Base-by-base conservation (phyloP, 441 rosid genomes). In the Viola pubescens region DNA sequence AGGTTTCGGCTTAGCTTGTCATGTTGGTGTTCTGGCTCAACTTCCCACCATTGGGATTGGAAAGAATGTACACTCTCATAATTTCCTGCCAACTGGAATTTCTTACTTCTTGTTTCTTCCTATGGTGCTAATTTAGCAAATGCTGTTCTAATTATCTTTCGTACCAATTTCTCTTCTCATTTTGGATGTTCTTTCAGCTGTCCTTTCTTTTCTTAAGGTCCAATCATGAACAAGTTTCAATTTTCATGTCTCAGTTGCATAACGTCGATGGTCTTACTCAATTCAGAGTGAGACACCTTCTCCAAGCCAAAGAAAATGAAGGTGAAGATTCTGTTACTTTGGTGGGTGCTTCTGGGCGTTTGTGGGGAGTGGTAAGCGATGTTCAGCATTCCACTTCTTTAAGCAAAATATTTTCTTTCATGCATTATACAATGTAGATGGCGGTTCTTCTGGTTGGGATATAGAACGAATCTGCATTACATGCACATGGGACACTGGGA, bases 1-100 rank as follows among this genome's bases (percentile, higher is more conserved):
- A 92, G 98, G 96, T 66, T 90, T 90, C 75, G 96, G 99, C 55
- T 71, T 86, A 76, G 96, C 96, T 52, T 88, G 91, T 69, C 96
- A 94, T 78, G 68, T 86, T 41, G 95, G 99, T 58, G 94, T 94
- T 68, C 72, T 86, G 68, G 95, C 88, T 54, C 52, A 86, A 76
- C 59, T 88, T 13, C 95, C 97, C 43, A 75, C 99, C 39, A 79
- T 86, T 72, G 96, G 97, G 42, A 72, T 94, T 13, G 94, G 95
- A 63, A 94, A 94, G 69, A 89, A 82, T 56, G 97, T 86, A 75
- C 66, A 77, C 62, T 52, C 46, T 63, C 50, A 16, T 13, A 53
- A 34, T 47, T 12, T 12, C 34, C 19, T 49, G 26, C 19, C 34
- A 49, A 49, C 4, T 14, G 19, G 26, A 1, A 49, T 49, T 34